Conservation (phyloP, 257 asterid species). For the Agastache rugosa region DNA sequence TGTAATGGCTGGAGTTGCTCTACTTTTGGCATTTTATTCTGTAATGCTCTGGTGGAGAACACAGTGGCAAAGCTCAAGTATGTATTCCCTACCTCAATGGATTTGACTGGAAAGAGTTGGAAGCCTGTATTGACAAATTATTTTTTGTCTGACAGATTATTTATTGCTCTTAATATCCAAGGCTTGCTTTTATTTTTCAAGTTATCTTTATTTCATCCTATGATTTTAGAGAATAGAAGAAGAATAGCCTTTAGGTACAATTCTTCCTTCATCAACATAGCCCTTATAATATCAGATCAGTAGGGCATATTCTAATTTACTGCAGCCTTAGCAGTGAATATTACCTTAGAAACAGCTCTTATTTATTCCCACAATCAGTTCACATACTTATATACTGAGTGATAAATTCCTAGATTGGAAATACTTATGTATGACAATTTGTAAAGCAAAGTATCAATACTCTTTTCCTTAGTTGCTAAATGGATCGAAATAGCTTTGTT, state of each 20-base stretch:
- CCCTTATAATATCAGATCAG: conserved; percentile 4
- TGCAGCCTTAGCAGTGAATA: neutral
- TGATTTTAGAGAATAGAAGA: conserved; percentile 4
- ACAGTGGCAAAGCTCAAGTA: conserved; percentile 99
- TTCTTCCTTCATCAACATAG: neutral
- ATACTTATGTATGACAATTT: neutral
- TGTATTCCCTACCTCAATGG: conserved; percentile 41
- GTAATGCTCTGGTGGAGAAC: conserved; percentile 99
- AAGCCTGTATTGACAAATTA: neutral
- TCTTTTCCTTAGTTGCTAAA: conserved; percentile 15
- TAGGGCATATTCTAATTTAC: neutral
- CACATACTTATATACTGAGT: neutral
- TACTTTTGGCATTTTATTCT: conserved; percentile 90
- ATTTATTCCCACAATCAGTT: neutral
- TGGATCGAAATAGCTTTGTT: conserved; percentile 10
- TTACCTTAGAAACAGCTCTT: neutral
- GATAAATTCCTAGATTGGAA: neutral
- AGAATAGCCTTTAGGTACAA: neutral
- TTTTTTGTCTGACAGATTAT: conserved; percentile 12
- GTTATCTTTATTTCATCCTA: neutral
- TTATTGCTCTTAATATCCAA: conserved; percentile 8
- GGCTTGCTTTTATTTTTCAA: neutral
- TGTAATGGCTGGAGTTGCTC: conserved; percentile 97
- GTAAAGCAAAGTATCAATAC: neutral
- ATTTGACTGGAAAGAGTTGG: conserved; percentile 18